A percentile compares a stretch with the other conserved stretches of the same genome.
Evolutionary conservation across 2,329 filamentous ascomycete species (phyloP).

Genomic region (Stagonosporopsis vannaccii): DNA sequence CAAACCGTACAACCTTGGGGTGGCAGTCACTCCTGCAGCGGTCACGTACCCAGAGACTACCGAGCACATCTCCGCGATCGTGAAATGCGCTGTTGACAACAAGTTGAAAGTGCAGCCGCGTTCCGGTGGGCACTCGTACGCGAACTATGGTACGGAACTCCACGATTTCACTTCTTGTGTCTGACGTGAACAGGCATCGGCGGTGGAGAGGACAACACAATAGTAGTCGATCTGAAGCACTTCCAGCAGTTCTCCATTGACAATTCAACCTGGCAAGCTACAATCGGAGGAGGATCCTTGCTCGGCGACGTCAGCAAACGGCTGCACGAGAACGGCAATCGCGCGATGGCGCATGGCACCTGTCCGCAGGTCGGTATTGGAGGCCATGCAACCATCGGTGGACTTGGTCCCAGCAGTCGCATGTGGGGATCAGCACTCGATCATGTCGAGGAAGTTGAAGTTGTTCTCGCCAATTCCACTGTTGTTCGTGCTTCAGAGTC

Average conservation of each 20-base stretch:
- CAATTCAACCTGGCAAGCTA: slow-evolving; percentile 53
- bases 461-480: slow-evolving; percentile 51
- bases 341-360: slow-evolving; percentile 59
- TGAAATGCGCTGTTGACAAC: slow-evolving; percentile 64
- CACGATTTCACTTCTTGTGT: not conserved
- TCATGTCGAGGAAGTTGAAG: slow-evolving; percentile 44
- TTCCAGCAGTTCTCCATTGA: slow-evolving; percentile 58
- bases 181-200: slow-evolving; percentile 48
- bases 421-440: slow-evolving; percentile 46
- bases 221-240: slow-evolving; percentile 59
- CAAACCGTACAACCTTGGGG: slow-evolving; percentile 49
- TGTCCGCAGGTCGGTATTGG: slow-evolving; percentile 48
- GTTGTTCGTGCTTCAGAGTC: slow-evolving; percentile 48
- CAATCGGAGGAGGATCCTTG: slow-evolving; percentile 59
- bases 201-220: slow-evolving; percentile 56
- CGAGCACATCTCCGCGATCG: slow-evolving; percentile 62
- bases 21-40: slow-evolving; percentile 57
- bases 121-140: slow-evolving; percentile 71
- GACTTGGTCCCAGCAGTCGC: slow-evolving; percentile 43
- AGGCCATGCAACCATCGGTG: slow-evolving; percentile 48
- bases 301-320: slow-evolving; percentile 51
- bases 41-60: slow-evolving; percentile 63
- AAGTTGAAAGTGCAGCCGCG: slow-evolving; percentile 66
- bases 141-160: slow-evolving; percentile 48
- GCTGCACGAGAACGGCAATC: slow-evolving; percentile 45